Evolutionary conservation across 352 stramenopile genomes (phyloP).

Genomic region (Phytopythium vexans): DNA sequence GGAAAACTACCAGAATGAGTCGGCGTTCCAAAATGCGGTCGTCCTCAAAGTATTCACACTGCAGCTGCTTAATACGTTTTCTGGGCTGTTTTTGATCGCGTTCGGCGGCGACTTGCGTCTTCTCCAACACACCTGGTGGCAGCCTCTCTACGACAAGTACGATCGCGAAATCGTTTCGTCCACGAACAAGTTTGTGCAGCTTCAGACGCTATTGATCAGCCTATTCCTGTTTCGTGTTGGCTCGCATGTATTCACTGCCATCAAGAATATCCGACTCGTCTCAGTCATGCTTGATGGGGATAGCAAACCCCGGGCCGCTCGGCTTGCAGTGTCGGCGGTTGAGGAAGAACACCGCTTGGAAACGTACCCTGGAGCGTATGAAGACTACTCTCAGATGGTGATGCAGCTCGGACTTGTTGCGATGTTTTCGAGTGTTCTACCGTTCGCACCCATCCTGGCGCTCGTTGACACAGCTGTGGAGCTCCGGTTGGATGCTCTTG

Average conservation of each 20-base stretch:
- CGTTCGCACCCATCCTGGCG: slow-evolving; percentile 34
- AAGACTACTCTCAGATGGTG: slow-evolving; percentile 40
- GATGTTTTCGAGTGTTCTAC: slow-evolving; percentile 42
- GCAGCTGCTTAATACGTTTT: slow-evolving; percentile 35
- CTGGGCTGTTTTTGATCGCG: slow-evolving; percentile 28
- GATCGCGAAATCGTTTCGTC: slow-evolving; percentile 8
- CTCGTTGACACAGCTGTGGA: slow-evolving; percentile 37
- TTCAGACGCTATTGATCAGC: slow-evolving; percentile 34
- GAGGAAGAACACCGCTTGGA: slow-evolving; percentile 12
- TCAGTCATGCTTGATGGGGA: neutral
- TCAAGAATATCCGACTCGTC: no score
- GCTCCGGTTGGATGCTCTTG: slow-evolving; percentile 36
- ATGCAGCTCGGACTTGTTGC: slow-evolving; percentile 41
- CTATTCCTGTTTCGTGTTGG: slow-evolving; percentile 31
- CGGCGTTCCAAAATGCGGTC: slow-evolving; percentile 21
- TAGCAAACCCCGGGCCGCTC: neutral
- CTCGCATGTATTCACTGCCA: slow-evolving; percentile 11
- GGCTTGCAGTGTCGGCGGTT: neutral
- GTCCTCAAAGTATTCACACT: slow-evolving; percentile 43
- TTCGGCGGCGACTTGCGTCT: slow-evolving; percentile 7
- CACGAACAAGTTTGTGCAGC: slow-evolving; percentile 29
- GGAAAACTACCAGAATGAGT: slow-evolving; percentile 25
- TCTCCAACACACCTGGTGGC: slow-evolving; percentile 3
- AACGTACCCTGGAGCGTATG: slow-evolving; percentile 24
- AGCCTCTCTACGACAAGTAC: slow-evolving; percentile 11